These are phyloP conservation scores for Collybiopsis confluens DNA, from an alignment of 768 basidiomycete species.

Conservation along the genomic window DNA sequence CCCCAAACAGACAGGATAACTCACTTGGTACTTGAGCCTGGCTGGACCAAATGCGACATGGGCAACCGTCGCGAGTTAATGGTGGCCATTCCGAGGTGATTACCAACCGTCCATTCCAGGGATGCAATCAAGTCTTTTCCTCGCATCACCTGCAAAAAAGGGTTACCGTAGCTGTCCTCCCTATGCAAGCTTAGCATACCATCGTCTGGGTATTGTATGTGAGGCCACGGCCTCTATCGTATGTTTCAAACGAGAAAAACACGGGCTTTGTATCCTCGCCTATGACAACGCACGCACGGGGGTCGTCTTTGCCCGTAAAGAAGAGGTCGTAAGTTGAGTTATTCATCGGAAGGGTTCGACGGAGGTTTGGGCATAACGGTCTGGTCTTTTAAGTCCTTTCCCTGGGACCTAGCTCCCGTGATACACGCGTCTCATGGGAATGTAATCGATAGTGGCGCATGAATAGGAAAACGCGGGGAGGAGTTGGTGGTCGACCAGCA, in stretches of 20 bases:
- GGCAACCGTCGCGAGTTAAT: slow-evolving; percentile 51
- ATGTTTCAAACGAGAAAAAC: slow-evolving; percentile 67
- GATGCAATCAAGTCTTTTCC: slow-evolving; percentile 41
- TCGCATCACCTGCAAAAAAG: slow-evolving; percentile 31
- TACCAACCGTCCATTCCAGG: slow-evolving; percentile 48
- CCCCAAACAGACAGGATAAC: slow-evolving; percentile 16
- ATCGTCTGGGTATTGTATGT: slow-evolving; percentile 43
- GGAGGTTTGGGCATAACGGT: slow-evolving; percentile 12
- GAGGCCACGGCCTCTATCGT: slow-evolving; percentile 35
- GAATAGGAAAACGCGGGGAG: slow-evolving; percentile 30
- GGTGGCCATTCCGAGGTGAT: slow-evolving; percentile 52
- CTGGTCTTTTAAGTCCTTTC: slow-evolving; percentile 34
- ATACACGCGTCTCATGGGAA: slow-evolving; percentile 50
- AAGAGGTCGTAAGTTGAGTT: slow-evolving; percentile 49
- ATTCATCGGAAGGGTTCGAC: slow-evolving; percentile 17
- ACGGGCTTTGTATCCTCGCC: slow-evolving; percentile 56
- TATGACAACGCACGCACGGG: slow-evolving; percentile 63
- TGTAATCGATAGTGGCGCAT: slow-evolving; percentile 47
- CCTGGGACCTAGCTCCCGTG: slow-evolving; percentile 43
- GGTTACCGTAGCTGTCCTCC: neutral
- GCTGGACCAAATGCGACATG: slow-evolving; percentile 59
- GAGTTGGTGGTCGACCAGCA: neutral
- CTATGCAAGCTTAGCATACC: slow-evolving; percentile 27
- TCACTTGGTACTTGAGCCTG: slow-evolving; percentile 50
- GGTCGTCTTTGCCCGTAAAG: slow-evolving; percentile 69